phyloP scores from a whole-genome alignment of 2,329 filamentous ascomycete species.

The Botrytis elliptica region DNA sequence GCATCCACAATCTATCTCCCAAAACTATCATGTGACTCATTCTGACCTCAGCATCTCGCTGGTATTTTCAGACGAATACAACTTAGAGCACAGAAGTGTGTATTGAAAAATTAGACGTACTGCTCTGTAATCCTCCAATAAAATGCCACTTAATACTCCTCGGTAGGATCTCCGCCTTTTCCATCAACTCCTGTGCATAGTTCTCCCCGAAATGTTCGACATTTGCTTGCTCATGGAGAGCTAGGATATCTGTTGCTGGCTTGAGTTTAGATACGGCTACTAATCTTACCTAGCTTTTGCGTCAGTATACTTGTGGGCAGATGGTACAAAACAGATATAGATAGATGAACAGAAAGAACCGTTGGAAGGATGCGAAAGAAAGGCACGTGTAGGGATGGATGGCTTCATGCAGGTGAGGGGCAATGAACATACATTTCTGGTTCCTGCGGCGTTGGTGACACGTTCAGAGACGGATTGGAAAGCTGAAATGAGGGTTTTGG shows the following conservation, averaged over 20 bases:
- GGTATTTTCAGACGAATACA: no score
- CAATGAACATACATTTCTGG: slow-evolving; percentile 51
- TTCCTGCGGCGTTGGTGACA: slow-evolving; percentile 53
- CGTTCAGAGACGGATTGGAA: slow-evolving; percentile 59
- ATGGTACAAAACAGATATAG: neutral
- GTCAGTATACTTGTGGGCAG: slow-evolving; percentile 21
- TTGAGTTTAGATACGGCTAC: slow-evolving; percentile 97
- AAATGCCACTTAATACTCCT: slow-evolving; percentile 86
- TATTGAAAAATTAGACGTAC: slow-evolving; percentile 41
- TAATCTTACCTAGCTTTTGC: slow-evolving; percentile 63
- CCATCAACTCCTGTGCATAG: slow-evolving; percentile 84
- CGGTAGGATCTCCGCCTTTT: slow-evolving; percentile 82
- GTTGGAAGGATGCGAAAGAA: neutral
- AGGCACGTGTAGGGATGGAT: neutral
- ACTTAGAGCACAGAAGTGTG: neutral
- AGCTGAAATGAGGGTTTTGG: slow-evolving; percentile 61
- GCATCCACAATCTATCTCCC: neutral
- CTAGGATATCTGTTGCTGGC: slow-evolving; percentile 84
- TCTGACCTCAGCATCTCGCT: neutral
- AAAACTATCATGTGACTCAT: slow-evolving; percentile 14
- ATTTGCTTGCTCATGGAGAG: slow-evolving; percentile 62
- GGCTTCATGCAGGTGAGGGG: neutral
- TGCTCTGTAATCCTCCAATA: slow-evolving; percentile 87
- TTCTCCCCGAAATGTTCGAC: slow-evolving; percentile 94
- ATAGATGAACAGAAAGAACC: neutral